A percentile compares a stretch with the other conserved stretches of the same genome.
These are phyloP conservation scores for Passiflora organensis DNA, from an alignment of 345 rosid genomes.

Conservation along the genomic window DNA sequence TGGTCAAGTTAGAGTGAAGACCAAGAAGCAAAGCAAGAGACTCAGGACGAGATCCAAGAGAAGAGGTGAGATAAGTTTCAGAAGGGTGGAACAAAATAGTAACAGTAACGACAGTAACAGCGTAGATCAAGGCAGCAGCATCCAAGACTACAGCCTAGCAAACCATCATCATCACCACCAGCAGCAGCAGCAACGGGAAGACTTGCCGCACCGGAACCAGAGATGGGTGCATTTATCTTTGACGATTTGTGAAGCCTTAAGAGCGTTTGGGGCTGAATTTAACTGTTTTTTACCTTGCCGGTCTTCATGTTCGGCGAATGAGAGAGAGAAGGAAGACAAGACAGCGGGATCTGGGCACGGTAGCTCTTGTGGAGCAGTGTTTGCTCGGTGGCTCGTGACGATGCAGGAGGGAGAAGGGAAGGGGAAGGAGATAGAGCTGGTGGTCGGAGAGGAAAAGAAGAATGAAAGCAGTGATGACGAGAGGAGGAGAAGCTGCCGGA, in stretches of 20 bases:
- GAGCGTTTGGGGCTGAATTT: slow-evolving; percentile 74
- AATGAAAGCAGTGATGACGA: slow-evolving; percentile 25
- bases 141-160: neutral
- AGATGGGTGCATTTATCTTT: slow-evolving; percentile 84
- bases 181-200: slow-evolving; percentile 29
- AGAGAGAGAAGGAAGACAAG: neutral
- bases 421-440: slow-evolving; percentile 65
- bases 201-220: slow-evolving; percentile 50
- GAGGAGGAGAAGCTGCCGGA: slow-evolving; percentile 52
- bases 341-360: slow-evolving; percentile 15
- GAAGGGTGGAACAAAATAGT: slow-evolving; percentile 38
- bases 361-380: slow-evolving; percentile 64
- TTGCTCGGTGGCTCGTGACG: slow-evolving; percentile 77
- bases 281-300: slow-evolving; percentile 86
- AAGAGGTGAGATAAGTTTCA: slow-evolving; percentile 61
- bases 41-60: slow-evolving; percentile 58
- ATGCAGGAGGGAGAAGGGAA: slow-evolving; percentile 65
- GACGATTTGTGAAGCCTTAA: slow-evolving; percentile 74
- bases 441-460: slow-evolving; percentile 51
- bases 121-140: slow-evolving; percentile 10
- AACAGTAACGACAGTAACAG: neutral
- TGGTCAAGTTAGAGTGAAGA: slow-evolving; percentile 97
- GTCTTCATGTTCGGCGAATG: slow-evolving; percentile 53
- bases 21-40: slow-evolving; percentile 85
- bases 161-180: slow-evolving; percentile 8